Percentiles rank a stretch among this genome's conserved stretches.
These are phyloP conservation scores for Trichocomaceae sp. DNA, from an alignment of 2,329 filamentous ascomycete species.

Conservation along the genomic window DNA sequence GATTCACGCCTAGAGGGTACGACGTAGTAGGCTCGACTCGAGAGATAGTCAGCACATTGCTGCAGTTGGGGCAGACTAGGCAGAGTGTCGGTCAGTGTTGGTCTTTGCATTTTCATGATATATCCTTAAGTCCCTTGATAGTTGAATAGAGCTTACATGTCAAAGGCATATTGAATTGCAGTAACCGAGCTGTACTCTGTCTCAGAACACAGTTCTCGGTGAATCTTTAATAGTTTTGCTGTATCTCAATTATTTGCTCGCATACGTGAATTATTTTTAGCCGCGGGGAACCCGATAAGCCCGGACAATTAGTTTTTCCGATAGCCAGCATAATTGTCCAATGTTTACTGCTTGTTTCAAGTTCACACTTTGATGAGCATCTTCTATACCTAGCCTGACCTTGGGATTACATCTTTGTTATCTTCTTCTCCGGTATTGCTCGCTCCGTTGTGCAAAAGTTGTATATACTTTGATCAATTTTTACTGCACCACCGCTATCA, in stretches of 20 bases:
- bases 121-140: too few relatives aligned
- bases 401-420: neutral
- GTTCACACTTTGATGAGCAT: neutral
- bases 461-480: neutral
- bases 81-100: neutral
- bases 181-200: neutral
- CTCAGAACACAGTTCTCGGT: neutral
- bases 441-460: neutral
- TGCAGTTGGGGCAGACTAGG: conserved; percentile 45
- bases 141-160: conserved; percentile 28
- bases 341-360: conserved; percentile 7
- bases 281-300: conserved; percentile 10
- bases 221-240: neutral
- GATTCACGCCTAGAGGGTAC: conserved; percentile 53
- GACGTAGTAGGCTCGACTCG: conserved; percentile 32
- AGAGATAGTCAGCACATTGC: conserved; percentile 44
- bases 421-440: neutral
- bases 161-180: conserved; percentile 29
- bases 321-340: neutral
- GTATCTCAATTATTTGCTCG: neutral
- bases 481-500: conserved; percentile 2
- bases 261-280: neutral
- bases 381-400: neutral
- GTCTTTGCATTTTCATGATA: neutral
- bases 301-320: conserved; percentile 5